These are phyloP conservation scores for Reticulascus tulasneorum DNA, from an alignment of 2,329 filamentous ascomycete species.

Conservation along the genomic window DNA sequence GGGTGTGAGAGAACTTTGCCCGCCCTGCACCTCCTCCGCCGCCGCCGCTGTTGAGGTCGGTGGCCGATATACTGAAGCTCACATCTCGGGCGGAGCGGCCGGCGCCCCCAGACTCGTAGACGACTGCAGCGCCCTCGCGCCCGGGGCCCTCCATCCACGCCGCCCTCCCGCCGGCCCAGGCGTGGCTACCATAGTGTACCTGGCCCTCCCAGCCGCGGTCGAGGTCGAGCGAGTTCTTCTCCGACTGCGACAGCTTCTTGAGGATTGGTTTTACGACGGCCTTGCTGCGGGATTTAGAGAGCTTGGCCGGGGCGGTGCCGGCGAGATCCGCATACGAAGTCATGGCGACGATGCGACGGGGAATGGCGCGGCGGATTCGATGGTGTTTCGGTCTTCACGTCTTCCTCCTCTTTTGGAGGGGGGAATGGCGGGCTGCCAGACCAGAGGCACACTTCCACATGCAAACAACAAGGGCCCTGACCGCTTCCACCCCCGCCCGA, in stretches of 20 bases:
- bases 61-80: conserved; percentile 39
- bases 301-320: conserved; percentile 28
- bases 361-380: background rate
- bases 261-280: conserved; percentile 58
- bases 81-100: conserved; percentile 32
- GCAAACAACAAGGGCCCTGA: conserved; percentile 9
- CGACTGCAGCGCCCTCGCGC: conserved; percentile 15
- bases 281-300: conserved; percentile 43
- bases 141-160: conserved; percentile 2
- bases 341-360: conserved; percentile 21
- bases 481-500: conserved; percentile 12
- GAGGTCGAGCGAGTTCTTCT: conserved; percentile 60
- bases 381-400: background rate
- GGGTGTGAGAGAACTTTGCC: conserved; percentile 51
- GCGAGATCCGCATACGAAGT: conserved; percentile 29
- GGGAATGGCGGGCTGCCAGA: conserved; percentile 11
- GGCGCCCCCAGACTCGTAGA: too few relatives aligned
- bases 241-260: conserved; percentile 54
- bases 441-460: conserved; percentile 9
- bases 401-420: background rate
- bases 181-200: conserved; percentile 9
- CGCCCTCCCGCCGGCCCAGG: conserved; percentile 20
- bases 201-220: conserved; percentile 43
- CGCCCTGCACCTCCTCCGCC: conserved; percentile 24
- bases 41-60: conserved; percentile 22